Base-by-base conservation (phyloP, 2,329 filamentous ascomycete genomes). In the Rhynchosporium agropyri region DNA sequence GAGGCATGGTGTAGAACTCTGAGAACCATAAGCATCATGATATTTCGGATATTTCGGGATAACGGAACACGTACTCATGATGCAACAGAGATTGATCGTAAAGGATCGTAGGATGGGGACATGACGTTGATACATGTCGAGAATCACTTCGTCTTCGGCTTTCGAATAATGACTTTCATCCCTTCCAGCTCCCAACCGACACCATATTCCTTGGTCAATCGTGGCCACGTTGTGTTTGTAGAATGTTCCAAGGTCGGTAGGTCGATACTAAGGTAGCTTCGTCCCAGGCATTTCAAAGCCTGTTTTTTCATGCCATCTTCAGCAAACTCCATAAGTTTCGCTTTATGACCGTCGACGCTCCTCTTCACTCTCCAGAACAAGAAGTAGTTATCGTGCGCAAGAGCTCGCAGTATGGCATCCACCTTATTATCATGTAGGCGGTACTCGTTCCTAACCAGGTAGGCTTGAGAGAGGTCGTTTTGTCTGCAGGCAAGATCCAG, bases 401-500 rank as follows among this genome's bases (percentile, higher is more conserved):
- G 75, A 5, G 91, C 86, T 20, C 79, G 78, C 15, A 99, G 79
- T 31, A 90, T 83, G 4, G 79, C 79, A 70, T 91, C 87, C 0
- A 97, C 81, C 59, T 87, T 84, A n/a, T 81, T 74, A 72, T 92
- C 91, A 53, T 79, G 79, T 61, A 92, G 83, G 7, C 76, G 76
- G 75, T 90, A 89, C 29, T 77, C 74, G 58, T 83, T 78, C 60
- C 87, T 84, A 60, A 92, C 78, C 2, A 84, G 80, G 72, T 89
- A 91, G 1, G 94, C 95, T 60, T 89, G 86, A 1, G 84, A 81
- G 31, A 96, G 78, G 68, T 96, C 86, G 12, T 84, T 82, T 68
- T 93, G 87, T 29, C 95, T 87, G 74, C 95, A 98, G 5, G 92
- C 92, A 46, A 92, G 84, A 77, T 99, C 95, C 31, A 99, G 84